Base-by-base conservation (phyloP, 257 asterid genomes). In the Solanum paucissectum region DNA sequence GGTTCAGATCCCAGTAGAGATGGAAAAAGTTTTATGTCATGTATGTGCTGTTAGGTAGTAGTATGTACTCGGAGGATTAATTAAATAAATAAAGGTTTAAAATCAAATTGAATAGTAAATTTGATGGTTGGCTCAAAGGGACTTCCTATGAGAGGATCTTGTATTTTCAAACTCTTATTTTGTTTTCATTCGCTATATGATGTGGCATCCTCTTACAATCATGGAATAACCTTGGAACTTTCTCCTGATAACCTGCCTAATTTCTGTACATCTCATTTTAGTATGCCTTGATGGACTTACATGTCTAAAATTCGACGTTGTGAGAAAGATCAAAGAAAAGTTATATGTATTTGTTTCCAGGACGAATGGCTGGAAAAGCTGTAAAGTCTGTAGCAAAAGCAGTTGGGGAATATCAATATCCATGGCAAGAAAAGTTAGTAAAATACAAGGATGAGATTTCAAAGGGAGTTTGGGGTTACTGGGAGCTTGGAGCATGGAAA, bases 401-500 rank as follows among this genome's bases (percentile, higher is more conserved):
- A 75, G 83, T 37, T 37, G 83, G 55, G 52, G 20, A 23, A 11
- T 14, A 37, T 75, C 52, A 75, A 75, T 75, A 75, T 37, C 83
- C 99, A 29, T 94, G 95, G 97, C 85, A 90, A 89, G 98, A 95
- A 88, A 95, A 94, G 93, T 87, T 94, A 87, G 92, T 88, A 14
- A 95, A 96, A 89, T 93, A 94, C 92, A 93, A 92, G 89, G 92
- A 92, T 34, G 99, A 96, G 91, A 29, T 29, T 5, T 91, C 99
- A 2, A 96, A 95, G 90, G 99, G 98, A 21, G 98, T 96, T 25
- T 95, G 98, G 98, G 99, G 99, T 69, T 96, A 95, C 88, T 96
- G 99, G 98, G 98, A 96, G 92, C 96, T 94, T 36, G 99, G 98
- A 36, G 98, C 98, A 13, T 96, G 98, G 98, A 95, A 95, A 75